phyloP scores from a whole-genome alignment of 768 basidiomycete species.

The Pisolithus albus region DNA sequence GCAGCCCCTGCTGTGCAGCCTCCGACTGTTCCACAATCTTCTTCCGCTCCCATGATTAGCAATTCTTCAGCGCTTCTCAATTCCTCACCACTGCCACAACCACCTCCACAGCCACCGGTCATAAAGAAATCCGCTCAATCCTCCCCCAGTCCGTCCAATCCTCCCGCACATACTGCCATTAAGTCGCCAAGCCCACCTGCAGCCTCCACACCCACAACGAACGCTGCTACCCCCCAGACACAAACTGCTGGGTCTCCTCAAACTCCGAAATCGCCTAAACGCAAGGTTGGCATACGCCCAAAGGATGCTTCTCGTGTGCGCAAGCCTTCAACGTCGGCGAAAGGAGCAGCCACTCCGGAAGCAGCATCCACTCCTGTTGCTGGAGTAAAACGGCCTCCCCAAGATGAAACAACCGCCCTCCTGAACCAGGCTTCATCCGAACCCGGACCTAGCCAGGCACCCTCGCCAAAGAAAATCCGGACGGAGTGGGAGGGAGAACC shows the following conservation, averaged over 20 bases:
- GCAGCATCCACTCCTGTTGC: slow-evolving; percentile 22
- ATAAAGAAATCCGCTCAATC: slow-evolving; percentile 13
- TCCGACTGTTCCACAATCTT: slow-evolving; percentile 13
- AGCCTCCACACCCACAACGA: slow-evolving; percentile 46
- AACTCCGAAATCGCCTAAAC: slow-evolving; percentile 65
- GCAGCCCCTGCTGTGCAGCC: slow-evolving; percentile 13
- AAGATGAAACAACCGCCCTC: slow-evolving; percentile 27
- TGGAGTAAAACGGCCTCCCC: slow-evolving; percentile 29
- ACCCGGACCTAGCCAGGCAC: slow-evolving; percentile 37
- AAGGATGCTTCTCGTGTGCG: slow-evolving; percentile 29
- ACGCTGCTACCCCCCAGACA: slow-evolving; percentile 34
- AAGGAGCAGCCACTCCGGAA: slow-evolving; percentile 30
- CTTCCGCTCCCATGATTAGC: slow-evolving; percentile 17
- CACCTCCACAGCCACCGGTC: slow-evolving; percentile 2
- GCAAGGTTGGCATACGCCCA: slow-evolving; percentile 42
- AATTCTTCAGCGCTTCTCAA: slow-evolving; percentile 28
- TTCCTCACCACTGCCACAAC: slow-evolving; percentile 9
- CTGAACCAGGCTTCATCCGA: slow-evolving; percentile 28
- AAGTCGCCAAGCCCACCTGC: slow-evolving; percentile 37
- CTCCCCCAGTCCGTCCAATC: slow-evolving; percentile 18
- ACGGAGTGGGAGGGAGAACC: slow-evolving; percentile 63
- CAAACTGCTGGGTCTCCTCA: slow-evolving; percentile 48
- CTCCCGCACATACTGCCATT: slow-evolving; percentile 7
- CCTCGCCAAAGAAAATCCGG: slow-evolving; percentile 67
- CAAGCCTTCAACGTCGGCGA: slow-evolving; percentile 27